A percentile compares a stretch with the other conserved stretches of the same genome.
These are phyloP conservation scores for Solanum hybrid DNA, from an alignment of 305 asterid genomes.

Conservation along the genomic window DNA sequence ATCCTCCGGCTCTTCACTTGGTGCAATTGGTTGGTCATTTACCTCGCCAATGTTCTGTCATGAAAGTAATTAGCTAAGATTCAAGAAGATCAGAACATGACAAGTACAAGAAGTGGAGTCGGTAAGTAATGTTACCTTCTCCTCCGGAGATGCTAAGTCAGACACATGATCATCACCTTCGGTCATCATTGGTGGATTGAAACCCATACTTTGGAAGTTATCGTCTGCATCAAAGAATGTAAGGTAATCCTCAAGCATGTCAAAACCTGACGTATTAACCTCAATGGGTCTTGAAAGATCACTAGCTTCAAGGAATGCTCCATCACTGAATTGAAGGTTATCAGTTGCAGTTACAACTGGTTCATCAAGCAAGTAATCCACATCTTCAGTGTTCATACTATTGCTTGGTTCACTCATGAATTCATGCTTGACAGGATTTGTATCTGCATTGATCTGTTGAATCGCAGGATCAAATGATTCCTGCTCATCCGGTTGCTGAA, in stretches of 20 bases:
- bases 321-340: slow-evolving; percentile 37
- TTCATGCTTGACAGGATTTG: slow-evolving; percentile 50
- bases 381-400: slow-evolving; percentile 25
- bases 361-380: slow-evolving; percentile 55
- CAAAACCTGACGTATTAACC: slow-evolving; percentile 25
- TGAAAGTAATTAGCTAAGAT: not conserved
- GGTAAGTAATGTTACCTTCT: slow-evolving; percentile 27
- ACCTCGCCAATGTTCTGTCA: slow-evolving; percentile 32
- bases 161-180: slow-evolving; percentile 26
- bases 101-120: not conserved
- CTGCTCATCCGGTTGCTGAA: slow-evolving; percentile 28
- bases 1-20: slow-evolving; percentile 19
- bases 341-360: slow-evolving; percentile 44
- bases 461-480: slow-evolving; percentile 19
- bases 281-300: slow-evolving; percentile 50
- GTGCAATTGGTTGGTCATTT: slow-evolving; percentile 15
- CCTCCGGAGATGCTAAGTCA: slow-evolving; percentile 24
- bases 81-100: not conserved
- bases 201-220: slow-evolving; percentile 25
- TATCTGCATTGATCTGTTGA: slow-evolving; percentile 11
- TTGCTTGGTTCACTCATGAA: slow-evolving; percentile 71
- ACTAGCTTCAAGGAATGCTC: slow-evolving; percentile 60
- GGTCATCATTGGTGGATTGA: slow-evolving; percentile 30
- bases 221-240: slow-evolving; percentile 47
- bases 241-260: slow-evolving; percentile 67